Evolutionary conservation across 2,329 filamentous ascomycete species (phyloP).

Genomic region (Alternaria brassicae): DNA sequence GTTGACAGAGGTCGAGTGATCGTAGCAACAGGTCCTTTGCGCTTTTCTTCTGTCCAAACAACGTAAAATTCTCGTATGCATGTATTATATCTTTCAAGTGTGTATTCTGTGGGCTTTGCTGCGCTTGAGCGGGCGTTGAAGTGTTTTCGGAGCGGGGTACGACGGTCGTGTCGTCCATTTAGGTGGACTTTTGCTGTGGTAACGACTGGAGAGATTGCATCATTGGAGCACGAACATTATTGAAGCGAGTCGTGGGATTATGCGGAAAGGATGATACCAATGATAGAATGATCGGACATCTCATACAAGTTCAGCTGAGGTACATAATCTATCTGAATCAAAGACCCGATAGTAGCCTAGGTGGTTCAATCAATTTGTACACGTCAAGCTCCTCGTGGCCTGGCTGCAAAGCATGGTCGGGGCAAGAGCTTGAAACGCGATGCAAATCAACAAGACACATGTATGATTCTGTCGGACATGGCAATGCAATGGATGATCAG

Average conservation of each 20-base stretch:
- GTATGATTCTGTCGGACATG: background rate
- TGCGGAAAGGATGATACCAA: background rate
- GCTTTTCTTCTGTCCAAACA: background rate
- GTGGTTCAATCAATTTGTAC: background rate
- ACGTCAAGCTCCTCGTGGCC: background rate
- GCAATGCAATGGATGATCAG: background rate
- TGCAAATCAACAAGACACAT: too few relatives aligned
- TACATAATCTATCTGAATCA: background rate
- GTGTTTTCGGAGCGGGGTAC: background rate
- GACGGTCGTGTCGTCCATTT: background rate
- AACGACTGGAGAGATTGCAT: background rate
- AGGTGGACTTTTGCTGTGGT: background rate
- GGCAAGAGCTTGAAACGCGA: background rate
- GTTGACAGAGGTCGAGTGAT: constrained; percentile 53
- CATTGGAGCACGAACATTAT: background rate
- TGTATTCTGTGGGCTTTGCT: constrained; percentile 8
- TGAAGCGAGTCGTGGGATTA: background rate
- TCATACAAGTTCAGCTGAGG: background rate
- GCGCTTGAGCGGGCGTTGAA: constrained; percentile 19
- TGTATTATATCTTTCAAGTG: constrained; percentile 11
- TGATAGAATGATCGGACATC: background rate
- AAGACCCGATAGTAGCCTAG: background rate
- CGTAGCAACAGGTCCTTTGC: background rate
- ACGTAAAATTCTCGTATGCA: background rate
- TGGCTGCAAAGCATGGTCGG: background rate